A percentile compares a stretch with the other conserved stretches of the same genome.
These are phyloP conservation scores for Aspergillus cristatus DNA, from an alignment of 495 filamentous ascomycete species.

Conservation along the genomic window DNA sequence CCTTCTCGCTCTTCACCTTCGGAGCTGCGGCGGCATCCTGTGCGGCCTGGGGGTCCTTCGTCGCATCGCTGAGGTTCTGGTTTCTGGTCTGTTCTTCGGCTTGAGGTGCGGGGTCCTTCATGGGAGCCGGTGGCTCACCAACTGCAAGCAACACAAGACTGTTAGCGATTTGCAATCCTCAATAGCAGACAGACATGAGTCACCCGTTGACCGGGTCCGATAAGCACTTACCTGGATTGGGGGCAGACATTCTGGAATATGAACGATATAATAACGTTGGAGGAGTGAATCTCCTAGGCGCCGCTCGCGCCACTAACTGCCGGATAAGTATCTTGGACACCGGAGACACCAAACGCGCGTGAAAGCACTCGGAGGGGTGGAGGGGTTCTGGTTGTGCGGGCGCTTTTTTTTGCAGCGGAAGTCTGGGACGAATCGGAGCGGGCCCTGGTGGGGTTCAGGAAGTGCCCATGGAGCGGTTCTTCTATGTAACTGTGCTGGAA, in stretches of 20 bases:
- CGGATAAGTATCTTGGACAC: slow-evolving; percentile 41
- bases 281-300: slow-evolving; percentile 35
- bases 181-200: no score
- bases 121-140: slow-evolving; percentile 44
- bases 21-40: slow-evolving; percentile 35
- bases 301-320: slow-evolving; percentile 39
- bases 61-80: slow-evolving; percentile 33
- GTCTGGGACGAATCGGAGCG: slow-evolving; percentile 21
- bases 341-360: slow-evolving; percentile 16
- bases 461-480: no score
- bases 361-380: slow-evolving; percentile 13
- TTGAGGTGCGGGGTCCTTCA: slow-evolving; percentile 36
- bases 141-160: slow-evolving; percentile 22
- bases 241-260: slow-evolving; percentile 50
- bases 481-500: no score
- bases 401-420: slow-evolving; percentile 21
- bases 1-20: slow-evolving; percentile 55
- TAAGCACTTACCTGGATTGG: slow-evolving; percentile 42
- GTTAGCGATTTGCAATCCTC: slow-evolving; percentile 3
- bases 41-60: slow-evolving; percentile 10
- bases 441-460: slow-evolving; percentile 12
- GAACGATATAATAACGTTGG: slow-evolving; percentile 26
- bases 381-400: slow-evolving; percentile 19
- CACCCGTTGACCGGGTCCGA: not conserved
- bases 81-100: slow-evolving; percentile 39